Base-by-base conservation (phyloP, 208 protist species). In the Acanthamoeba culbertsoni region DNA sequence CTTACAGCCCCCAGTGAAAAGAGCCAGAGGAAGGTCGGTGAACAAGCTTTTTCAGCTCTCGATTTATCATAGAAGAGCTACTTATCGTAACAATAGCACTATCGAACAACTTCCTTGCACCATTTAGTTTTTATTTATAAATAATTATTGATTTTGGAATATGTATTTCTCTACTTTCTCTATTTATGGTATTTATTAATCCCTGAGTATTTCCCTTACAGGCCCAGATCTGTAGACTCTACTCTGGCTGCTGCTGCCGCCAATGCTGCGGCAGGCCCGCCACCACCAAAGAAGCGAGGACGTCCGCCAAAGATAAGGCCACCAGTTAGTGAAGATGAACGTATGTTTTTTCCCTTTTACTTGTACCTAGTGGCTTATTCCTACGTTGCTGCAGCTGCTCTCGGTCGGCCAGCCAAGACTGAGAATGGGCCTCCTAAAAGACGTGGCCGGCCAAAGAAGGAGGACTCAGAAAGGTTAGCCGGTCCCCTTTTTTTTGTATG, bases 391-490 rank as follows among this genome's bases (percentile, higher is more conserved):
- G 28, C 7, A 40, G n/a, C 40, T 46, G 28, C 68, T 3, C 40
- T 79, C 37, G 40, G 8, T 45, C 4, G 10, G 26, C 14, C 63
- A n/a, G 35, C 73, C 73, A 84, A 84, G 73, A 28, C 28, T 28
- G 73, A 84, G 73, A 84, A 84, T n/a, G 73, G 73, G 28, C 73
- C 73, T 23, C 73, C 73, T 28, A 84, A 84, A 43, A 84, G 55
- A 43, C 73, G 73, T 35, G 73, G 73, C 33, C 46, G 73, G 45
- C 73, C 73, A 43, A 84, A 84, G 73, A 84, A 84, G 73, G 73
- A 84, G 43, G 73, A 84, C 45, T 20, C 45, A 12, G 73, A 84
- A 43, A 84, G 73, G 63, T 75, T 45, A 20, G 57, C 57, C 14
- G 20, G n/a, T n/a, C n/a, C n/a, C n/a, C n/a, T n/a, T n/a, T n/a